Base-by-base conservation (phyloP, 352 stramenopile genomes). In the Phytophthora fragariae region DNA sequence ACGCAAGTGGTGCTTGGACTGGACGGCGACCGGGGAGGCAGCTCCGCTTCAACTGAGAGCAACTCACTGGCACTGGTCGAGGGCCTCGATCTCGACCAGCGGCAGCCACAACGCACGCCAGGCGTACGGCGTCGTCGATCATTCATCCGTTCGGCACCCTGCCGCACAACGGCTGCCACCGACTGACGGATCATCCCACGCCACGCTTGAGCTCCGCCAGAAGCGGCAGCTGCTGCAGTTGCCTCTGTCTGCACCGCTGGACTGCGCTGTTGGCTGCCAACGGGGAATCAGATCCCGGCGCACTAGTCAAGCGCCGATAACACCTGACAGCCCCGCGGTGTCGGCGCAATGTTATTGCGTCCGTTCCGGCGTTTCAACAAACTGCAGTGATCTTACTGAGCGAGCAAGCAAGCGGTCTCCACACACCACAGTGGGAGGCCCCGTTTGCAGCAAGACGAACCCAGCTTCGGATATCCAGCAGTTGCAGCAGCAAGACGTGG, bases 111-210 rank as follows among this genome's bases (percentile, higher is more conserved):
- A 8, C 35, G 35, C 54, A 64, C 49, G 52, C 57, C 27, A 63
- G 39, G 56, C 35, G 5, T 7, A 41, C n/a, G 14, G 35, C 59
- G 53, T 57, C 37, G 41, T 58, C 24, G 58, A 62, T 61, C 46
- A 35, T 70, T 62, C 50, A 68, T 72, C 62, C 62, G 68, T 65
- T 75, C 52, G 63, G 24, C n/a, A 62, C 17, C 15, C 27, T 47
- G 37, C 27, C 24, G 35, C 29, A 68, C 54, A 68, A 50, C 50
- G 21, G 50, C 24, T 3, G 50, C 47, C 33, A 11, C 27, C 57
- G 53, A 62, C 57, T 44, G 37, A 66, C 47, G 49, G 37, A 55
- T 58, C 65, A 72, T 50, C 49, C 24, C 57, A 72, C 58, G 65
- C 37, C 39, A 65, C 37, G 9, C 6, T 44, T 21, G 41, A 27